Evolutionary conservation across 2,329 filamentous ascomycete species (phyloP), one percentile per base, ranked within the genome.

Genomic region (Alternaria triticimaculans): DNA sequence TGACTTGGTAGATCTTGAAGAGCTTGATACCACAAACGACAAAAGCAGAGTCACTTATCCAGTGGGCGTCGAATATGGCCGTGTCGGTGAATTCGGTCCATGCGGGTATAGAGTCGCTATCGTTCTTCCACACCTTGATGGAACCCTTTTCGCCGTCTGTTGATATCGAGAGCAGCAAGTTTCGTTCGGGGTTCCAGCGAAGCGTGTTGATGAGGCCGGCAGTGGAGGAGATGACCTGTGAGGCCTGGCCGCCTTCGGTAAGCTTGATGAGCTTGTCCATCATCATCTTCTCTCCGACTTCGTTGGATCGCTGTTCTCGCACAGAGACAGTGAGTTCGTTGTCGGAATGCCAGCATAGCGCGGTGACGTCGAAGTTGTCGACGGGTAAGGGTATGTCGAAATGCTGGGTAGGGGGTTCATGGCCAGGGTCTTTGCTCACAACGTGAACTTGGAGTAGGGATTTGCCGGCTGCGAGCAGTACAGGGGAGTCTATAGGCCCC

Each of bases 21-120:
- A 80, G 70, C 21, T 78, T 72, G 9, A 80, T 78, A 11, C 83
- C 82, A 57, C 81, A 83, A 11, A 84, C 80, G 10, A 82, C 75
- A 63, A 85, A 84, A 2, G 75, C 74, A 4, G 80, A 76, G 14
- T 82, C 78, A 48, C 72, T 80, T 44, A 80, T 80, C 82, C 83
- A 84, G 12, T 78, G 76, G 2, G 80, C 82, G 61, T 84, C 83
- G 25, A 80, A 73, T 2, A 84, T 78, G 57, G 76, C 76, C 5
- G 77, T 76, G 21, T 82, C 79, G 10, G 78, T 80, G 53, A 82
- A 82, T 18, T 80, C 74, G 23, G 76, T 78, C 78, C 79, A 83
- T 5, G 80, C 71, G 6, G 82, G 81, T 26, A 82, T 79, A 21
- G 74, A 75, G 48, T 78, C 73, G 55, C 71, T 69, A 53, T 73